A percentile compares a stretch with the other conserved stretches of the same genome.
phyloP scores from a whole-genome alignment of 2,329 filamentous ascomycete species.

The Pseudogymnoascus sp. region DNA sequence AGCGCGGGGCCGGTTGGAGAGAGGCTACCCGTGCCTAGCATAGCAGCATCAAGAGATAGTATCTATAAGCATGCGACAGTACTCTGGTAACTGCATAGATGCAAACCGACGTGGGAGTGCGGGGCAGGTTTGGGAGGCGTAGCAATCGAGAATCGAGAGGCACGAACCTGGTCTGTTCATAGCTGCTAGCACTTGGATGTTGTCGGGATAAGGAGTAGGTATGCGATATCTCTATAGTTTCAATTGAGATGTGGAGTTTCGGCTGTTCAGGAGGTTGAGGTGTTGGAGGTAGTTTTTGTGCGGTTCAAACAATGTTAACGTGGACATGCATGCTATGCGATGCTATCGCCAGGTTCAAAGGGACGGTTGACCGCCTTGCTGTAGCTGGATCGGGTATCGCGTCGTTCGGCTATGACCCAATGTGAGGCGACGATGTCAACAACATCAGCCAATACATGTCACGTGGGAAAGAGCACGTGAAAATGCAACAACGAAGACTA shows the following conservation, averaged over 20 bases:
- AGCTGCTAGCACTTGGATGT: not conserved
- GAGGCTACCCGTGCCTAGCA: not conserved
- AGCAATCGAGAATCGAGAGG: not conserved
- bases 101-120: not conserved
- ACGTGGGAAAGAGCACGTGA: not conserved
- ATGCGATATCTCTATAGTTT: not conserved
- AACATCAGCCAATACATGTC: not conserved
- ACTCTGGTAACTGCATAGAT: not conserved
- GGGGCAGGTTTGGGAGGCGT: not conserved
- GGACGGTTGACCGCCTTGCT: conserved; percentile 3
- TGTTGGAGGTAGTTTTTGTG: not conserved
- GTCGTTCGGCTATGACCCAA: not conserved
- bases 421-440: conserved; percentile 1
- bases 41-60: not conserved
- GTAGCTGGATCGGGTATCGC: conserved; percentile 6
- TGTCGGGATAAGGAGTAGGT: not conserved
- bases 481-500: not conserved
- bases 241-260: not conserved
- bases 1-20: not conserved
- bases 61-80: not conserved
- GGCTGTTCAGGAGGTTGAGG: not conserved
- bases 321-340: conserved; percentile 6
- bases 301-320: not conserved
- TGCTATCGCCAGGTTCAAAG: conserved; percentile 5
- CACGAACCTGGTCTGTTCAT: conserved; percentile 7